Conservation (phyloP, 306 rosid species). For the Sicyos edulis region DNA sequence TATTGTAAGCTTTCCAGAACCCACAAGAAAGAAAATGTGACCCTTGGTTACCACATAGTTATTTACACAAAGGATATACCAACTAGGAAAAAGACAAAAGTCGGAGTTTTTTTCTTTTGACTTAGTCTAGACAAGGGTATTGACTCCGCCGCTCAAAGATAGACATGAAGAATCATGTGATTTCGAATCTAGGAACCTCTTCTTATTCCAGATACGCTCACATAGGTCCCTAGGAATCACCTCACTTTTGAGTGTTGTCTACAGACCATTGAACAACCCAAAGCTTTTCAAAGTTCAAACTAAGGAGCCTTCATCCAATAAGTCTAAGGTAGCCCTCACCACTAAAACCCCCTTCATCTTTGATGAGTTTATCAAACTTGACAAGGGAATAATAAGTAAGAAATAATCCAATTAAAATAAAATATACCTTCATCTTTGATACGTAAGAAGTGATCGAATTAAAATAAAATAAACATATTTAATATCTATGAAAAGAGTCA, state of each 20-base stretch:
- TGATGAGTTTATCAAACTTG: constrained; percentile 6
- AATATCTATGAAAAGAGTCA: background rate
- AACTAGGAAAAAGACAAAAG: no score
- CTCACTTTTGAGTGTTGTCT: background rate
- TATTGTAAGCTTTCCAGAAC: background rate
- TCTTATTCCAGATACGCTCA: background rate
- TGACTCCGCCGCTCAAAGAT: background rate
- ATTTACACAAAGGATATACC: no score
- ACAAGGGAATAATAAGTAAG: background rate
- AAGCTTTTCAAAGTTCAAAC: background rate
- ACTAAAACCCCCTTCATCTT: no score
- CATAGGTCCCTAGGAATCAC: background rate
- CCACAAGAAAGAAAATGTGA: background rate
- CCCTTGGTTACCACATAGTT: no score
- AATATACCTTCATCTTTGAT: no score
- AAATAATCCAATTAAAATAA: no score
- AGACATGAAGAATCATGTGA: background rate
- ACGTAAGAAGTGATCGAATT: no score
- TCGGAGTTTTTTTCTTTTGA: no score
- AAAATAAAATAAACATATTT: no score
- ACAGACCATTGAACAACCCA: no score
- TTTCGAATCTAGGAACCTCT: background rate
- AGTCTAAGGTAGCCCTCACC: no score
- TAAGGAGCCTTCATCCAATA: background rate
- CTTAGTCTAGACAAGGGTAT: no score